Evolutionary conservation across 1,284 basidiomycete species (phyloP), one percentile per base, ranked within the genome.

Genomic region (Sphaerobolus stellatus): DNA sequence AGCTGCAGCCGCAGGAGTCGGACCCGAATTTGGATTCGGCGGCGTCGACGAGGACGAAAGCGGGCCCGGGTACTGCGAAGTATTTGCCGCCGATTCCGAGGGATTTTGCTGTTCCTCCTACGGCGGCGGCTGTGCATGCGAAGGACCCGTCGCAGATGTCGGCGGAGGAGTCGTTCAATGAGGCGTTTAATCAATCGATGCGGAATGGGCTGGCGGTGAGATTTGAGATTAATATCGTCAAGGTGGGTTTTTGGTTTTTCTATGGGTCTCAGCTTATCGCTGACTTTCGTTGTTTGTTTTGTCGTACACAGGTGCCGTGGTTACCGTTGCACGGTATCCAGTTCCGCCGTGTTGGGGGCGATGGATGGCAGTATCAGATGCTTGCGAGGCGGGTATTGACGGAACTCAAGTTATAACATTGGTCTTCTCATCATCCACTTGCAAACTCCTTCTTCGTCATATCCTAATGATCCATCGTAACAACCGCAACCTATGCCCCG

Each of bases 301-400:
- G 9, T 8, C 44, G 2, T 18, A 59, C 62, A 4, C 64, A 96
- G 91, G 91, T 98, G 18, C 96, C 96, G 29, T 91, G 90, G 80
- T 71, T 99, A 56, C 93, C 95, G 1, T 76, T 99, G 29, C 92
- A 98, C 67, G 96, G 96, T 1, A 88, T 99, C 56, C 96, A 98
- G 68, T 99, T 99, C 77, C 85, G 95, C 52, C 80, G 96, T 55
- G 83, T 90, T 1, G 85, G 91, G 43, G 95, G 95, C 3, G 94
- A 98, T 62, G 92, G 92, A 2, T 98, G 94, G 95, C 94, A 98
- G 73, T 97, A 98, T 70, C 91, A 94, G 69, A 94, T 94, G 89
- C 80, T 98, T 48, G 95, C 94, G n/a, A 84, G 93, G 66, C 81
- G 94, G 56, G 93, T 98, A 41, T 71, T 98, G 63, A 90, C 92